Conservation (phyloP, 495 filamentous ascomycete genomes). For the Aspergillus olivimuriae region DNA sequence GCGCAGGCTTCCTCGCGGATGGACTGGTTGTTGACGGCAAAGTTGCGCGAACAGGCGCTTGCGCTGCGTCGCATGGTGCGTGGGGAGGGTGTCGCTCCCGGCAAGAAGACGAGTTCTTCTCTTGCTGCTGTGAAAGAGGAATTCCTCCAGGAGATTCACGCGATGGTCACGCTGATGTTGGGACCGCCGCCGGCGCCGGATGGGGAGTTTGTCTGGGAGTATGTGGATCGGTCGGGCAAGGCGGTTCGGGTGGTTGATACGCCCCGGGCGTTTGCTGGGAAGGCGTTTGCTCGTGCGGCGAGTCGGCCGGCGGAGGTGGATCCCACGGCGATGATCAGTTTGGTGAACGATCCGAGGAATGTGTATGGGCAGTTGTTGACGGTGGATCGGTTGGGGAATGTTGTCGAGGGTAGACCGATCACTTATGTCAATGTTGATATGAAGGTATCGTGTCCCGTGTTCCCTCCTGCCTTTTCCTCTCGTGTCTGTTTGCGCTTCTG, state of each 20-base stretch:
- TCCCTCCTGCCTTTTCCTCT: background rate
- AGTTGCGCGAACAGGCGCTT: conserved; percentile 78
- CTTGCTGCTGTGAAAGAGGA: conserved; percentile 54
- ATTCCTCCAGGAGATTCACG: conserved; percentile 72
- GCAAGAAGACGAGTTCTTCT: too few species aligned
- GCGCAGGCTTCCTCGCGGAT: conserved; percentile 62
- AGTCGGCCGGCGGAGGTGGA: conserved; percentile 30
- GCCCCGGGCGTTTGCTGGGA: conserved; percentile 58
- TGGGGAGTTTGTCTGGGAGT: conserved; percentile 70
- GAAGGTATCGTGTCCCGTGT: conserved; percentile 20
- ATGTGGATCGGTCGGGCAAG: conserved; percentile 58
- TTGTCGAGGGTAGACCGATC: conserved; percentile 62
- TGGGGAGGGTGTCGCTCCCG: conserved; percentile 2
- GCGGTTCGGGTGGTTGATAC: conserved; percentile 53
- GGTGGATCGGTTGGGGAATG: conserved; percentile 71
- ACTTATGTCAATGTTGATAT: conserved; percentile 81
- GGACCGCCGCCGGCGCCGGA: conserved; percentile 65
- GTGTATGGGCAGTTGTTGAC: conserved; percentile 62
- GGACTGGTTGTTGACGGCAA: conserved; percentile 72
- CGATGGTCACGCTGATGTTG: conserved; percentile 69
- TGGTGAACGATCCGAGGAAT: conserved; percentile 81
- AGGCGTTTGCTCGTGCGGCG: conserved; percentile 3
- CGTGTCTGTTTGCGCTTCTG: too few species aligned
- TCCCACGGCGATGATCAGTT: conserved; percentile 53
- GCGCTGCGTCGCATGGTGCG: conserved; percentile 48